Evolutionary conservation across 164 flowering plant species (phyloP).

Genomic region (Amborella trichopoda): DNA sequence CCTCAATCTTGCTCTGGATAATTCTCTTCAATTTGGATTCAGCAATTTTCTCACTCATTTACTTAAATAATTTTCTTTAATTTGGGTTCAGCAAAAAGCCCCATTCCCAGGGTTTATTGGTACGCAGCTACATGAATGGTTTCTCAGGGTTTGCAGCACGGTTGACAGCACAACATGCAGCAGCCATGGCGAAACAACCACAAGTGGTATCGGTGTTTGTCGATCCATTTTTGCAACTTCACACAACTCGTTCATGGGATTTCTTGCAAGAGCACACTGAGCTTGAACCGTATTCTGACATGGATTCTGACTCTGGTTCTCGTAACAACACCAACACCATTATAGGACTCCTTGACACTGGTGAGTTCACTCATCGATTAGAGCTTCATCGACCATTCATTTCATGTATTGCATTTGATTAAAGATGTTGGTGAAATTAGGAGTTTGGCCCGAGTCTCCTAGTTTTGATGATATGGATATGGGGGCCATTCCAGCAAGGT

Average conservation of each 20-base stretch:
- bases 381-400: background rate
- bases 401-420: background rate
- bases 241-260: conserved; percentile 61
- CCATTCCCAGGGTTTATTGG: conserved; percentile 16
- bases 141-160: conserved; percentile 52
- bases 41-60: too few species aligned
- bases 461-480: conserved; percentile 40
- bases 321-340: conserved; percentile 14
- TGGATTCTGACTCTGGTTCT: background rate
- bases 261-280: conserved; percentile 32
- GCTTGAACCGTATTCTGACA: conserved; percentile 10
- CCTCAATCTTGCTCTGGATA: too few species aligned
- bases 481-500: conserved; percentile 33
- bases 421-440: conserved; percentile 4
- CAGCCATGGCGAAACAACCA: conserved; percentile 15
- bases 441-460: conserved; percentile 55
- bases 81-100: too few species aligned
- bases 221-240: conserved; percentile 36
- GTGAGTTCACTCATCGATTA: conserved; percentile 6
- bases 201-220: conserved; percentile 50
- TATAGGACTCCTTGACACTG: conserved; percentile 48
- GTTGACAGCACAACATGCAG: conserved; percentile 32
- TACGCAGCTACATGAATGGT: conserved; percentile 32
- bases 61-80: too few species aligned
- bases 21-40: too few species aligned